Evolutionary conservation across 345 rosid species (phyloP).

Genomic region (Sonneratia caseolaris): DNA sequence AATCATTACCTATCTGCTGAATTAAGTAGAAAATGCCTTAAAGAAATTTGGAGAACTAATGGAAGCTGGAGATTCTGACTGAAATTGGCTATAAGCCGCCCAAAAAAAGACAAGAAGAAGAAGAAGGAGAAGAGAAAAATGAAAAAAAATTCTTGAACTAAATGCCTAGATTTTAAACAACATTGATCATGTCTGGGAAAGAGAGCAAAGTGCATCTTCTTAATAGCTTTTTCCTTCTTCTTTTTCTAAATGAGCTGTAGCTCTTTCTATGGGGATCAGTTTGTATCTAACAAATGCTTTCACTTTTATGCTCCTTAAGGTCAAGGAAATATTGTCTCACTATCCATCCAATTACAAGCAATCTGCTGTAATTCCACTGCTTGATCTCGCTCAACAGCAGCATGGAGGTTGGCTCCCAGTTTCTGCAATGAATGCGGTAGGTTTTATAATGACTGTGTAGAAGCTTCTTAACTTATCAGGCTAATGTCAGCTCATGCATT

Average conservation of each 20-base stretch:
- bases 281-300: neutral
- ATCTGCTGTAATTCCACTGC: conserved; percentile 90
- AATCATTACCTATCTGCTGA: too few species aligned
- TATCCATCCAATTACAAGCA: conserved; percentile 98
- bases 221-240: too few species aligned
- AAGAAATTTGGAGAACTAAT: too few species aligned
- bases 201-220: too few species aligned
- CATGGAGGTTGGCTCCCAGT: conserved; percentile 99
- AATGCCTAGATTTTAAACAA: neutral
- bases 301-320: conserved; percentile 27
- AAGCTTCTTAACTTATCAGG: neutral
- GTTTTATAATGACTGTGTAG: conserved; percentile 3
- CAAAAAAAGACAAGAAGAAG: too few species aligned
- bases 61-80: too few species aligned
- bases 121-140: too few species aligned
- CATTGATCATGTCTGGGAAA: too few species aligned
- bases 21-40: too few species aligned
- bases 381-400: conserved; percentile 99
- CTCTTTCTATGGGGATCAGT: neutral
- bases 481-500: neutral
- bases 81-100: neutral
- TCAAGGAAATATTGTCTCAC: conserved; percentile 83
- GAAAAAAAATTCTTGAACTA: too few species aligned
- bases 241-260: neutral
- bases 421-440: conserved; percentile 96